Base-by-base conservation (phyloP, 2,329 filamentous ascomycete genomes). In the Apiospora arundinis region DNA sequence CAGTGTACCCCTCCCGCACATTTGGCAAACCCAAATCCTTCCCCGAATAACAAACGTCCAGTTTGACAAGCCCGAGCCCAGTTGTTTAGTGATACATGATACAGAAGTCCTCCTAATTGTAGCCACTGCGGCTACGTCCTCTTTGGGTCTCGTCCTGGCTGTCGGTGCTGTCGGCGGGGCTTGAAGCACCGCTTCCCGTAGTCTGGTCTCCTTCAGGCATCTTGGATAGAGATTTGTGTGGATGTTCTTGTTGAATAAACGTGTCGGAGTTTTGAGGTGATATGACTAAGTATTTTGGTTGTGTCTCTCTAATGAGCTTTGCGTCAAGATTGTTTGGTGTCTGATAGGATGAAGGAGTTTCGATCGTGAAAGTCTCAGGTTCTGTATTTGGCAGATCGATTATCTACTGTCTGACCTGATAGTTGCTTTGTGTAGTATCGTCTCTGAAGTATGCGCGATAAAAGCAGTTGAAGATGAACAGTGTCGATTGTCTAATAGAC, bases 91-190 rank as follows among this genome's bases (percentile, higher is more conserved):
- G 2, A 45, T 45, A 45, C 42, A 45, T 45, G 42, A 45, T 4
- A 45, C 4, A 45, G 11, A 16, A 45, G 42, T 40, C 21, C 32
- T 28, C 18, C 9, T 46, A 72, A 45, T 72, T 72, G 69, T 72
- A 72, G 32, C 71, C 71, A 25, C 49, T 72, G 25, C 71, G 71
- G 66, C 71, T 72, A 28, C 71, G 40, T 52, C 71, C 71, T 25
- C 44, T 68, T 2, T 49, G 28, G 8, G 52, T 56, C 18, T 70
- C 71, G 6, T 70, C 71, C 21, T 40, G 23, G 18, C 45, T 72
- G 42, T 48, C 23, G 8, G 70, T 69, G n/a, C 49, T 65, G 12
- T 72, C 71, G 21, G 66, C 69, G 12, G 71, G 67, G 32, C 56
- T 63, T 37, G 56, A 63, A 21, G 32, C 56, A n/a, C 56, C 56